Percentiles rank a stretch among this genome's conserved stretches.
Conservation (phyloP, 257 asterid species). For the Knoxia roxburghii region DNA sequence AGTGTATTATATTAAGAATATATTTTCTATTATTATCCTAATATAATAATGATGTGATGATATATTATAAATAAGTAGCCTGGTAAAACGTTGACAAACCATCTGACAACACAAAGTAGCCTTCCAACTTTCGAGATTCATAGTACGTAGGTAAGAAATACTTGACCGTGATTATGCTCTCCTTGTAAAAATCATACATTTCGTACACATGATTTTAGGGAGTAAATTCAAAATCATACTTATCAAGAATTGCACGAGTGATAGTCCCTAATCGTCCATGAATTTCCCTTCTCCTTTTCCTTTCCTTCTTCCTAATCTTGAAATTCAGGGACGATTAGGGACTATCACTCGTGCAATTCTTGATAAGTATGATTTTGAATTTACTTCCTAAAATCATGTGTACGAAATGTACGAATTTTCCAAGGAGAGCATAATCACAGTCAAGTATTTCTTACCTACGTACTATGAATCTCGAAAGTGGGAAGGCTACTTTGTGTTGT, state of each 20-base stretch:
- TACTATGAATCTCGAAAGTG: conserved; percentile 47
- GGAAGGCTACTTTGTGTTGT: conserved; percentile 46
- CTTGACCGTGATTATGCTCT: conserved; percentile 43
- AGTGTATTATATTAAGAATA: no score
- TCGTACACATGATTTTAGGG: conserved; percentile 34
- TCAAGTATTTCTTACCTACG: conserved; percentile 50
- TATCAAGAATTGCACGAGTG: conserved; percentile 51
- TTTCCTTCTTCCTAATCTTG: no score
- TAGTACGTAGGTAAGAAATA: conserved; percentile 52
- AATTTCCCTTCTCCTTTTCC: no score
- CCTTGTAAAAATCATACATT: conserved; percentile 56
- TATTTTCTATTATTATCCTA: no score
- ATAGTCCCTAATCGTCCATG: conserved; percentile 62
- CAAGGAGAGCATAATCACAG: conserved; percentile 35
- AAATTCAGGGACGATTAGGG: conserved; percentile 63
- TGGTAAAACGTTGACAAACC: conserved; percentile 47
- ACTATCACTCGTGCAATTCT: conserved; percentile 50
- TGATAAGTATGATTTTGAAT: conserved; percentile 30
- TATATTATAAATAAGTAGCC: no score
- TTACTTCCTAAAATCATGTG: conserved; percentile 29
- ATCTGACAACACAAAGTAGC: conserved; percentile 44
- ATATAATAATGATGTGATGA: no score
- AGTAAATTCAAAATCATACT: conserved; percentile 23
- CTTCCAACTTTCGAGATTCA: conserved; percentile 45
- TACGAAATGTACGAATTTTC: conserved; percentile 55